Evolutionary conservation across 2,329 filamentous ascomycete species (phyloP).

Genomic region (Monosporascus sp.): DNA sequence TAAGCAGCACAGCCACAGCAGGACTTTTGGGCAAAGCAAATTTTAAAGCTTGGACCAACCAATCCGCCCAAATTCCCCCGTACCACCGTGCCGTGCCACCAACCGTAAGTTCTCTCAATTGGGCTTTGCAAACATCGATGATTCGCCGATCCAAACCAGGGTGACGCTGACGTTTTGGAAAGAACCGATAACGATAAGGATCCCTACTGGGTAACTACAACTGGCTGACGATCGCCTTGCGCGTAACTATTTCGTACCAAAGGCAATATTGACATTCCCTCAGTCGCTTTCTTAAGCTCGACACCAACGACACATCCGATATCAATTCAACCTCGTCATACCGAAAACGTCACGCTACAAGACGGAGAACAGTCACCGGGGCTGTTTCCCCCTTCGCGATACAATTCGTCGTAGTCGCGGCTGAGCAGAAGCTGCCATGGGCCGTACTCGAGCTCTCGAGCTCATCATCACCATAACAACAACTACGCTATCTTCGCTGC

Average conservation of each 20-base stretch:
- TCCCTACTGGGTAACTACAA: too few relatives aligned
- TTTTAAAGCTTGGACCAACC: neutral
- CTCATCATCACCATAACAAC: neutral
- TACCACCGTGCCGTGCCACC: too few relatives aligned
- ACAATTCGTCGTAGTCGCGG: neutral
- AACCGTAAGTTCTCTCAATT: too few relatives aligned
- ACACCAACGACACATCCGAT: neutral
- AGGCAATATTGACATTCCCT: neutral
- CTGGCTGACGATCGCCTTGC: too few relatives aligned
- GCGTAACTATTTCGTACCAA: neutral
- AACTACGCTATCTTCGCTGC: neutral
- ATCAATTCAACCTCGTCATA: neutral
- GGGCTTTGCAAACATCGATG: neutral
- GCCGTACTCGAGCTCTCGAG: neutral
- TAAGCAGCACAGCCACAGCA: neutral
- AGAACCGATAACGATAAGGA: too few relatives aligned
- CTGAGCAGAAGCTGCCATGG: neutral
- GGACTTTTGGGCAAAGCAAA: neutral
- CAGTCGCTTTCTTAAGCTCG: neutral
- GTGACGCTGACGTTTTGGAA: neutral
- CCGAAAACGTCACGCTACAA: neutral
- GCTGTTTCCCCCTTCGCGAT: neutral
- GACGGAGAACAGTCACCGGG: too few relatives aligned
- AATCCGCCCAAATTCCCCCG: neutral
- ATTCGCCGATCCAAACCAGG: neutral